Conservation (phyloP, 2,329 filamentous ascomycete species). For the Didymella arachidicola region DNA sequence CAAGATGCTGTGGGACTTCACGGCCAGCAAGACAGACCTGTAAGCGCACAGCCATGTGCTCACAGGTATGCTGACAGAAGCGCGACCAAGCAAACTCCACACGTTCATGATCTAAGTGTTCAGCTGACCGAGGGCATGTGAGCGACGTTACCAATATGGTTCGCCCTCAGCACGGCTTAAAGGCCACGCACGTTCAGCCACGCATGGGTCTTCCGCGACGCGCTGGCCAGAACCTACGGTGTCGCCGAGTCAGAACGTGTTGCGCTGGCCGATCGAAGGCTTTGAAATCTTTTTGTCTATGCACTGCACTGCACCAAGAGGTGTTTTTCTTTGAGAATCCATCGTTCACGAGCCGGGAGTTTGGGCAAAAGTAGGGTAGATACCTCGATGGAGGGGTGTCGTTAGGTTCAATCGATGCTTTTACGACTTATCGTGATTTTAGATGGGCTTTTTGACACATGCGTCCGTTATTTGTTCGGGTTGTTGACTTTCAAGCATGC, state of each 20-base stretch:
- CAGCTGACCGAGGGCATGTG: not conserved
- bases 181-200: not conserved
- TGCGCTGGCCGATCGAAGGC: not conserved
- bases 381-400: slow-evolving; percentile 10
- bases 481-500: not conserved
- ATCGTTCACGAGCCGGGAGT: slow-evolving; percentile 18
- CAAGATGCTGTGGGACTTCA: slow-evolving; percentile 95
- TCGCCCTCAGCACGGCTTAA: not conserved
- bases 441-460: not conserved
- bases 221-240: not conserved
- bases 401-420: slow-evolving; percentile 16
- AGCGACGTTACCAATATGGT: not conserved
- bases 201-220: not conserved
- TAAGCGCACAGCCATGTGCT: slow-evolving; percentile 26
- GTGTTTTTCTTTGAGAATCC: no score
- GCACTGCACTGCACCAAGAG: not conserved
- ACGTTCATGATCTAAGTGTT: not conserved
- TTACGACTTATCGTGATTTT: not conserved
- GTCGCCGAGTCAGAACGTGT: not conserved
- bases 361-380: slow-evolving; percentile 24
- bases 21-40: slow-evolving; percentile 49
- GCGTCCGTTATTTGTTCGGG: not conserved
- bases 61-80: slow-evolving; percentile 3
- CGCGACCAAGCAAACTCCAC: not conserved
- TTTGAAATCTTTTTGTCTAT: slow-evolving; percentile 1